A percentile compares a stretch with the other conserved stretches of the same genome.
These are phyloP conservation scores for Fusarium dlaminii DNA, from an alignment of 2,329 filamentous ascomycete species.

Conservation along the genomic window DNA sequence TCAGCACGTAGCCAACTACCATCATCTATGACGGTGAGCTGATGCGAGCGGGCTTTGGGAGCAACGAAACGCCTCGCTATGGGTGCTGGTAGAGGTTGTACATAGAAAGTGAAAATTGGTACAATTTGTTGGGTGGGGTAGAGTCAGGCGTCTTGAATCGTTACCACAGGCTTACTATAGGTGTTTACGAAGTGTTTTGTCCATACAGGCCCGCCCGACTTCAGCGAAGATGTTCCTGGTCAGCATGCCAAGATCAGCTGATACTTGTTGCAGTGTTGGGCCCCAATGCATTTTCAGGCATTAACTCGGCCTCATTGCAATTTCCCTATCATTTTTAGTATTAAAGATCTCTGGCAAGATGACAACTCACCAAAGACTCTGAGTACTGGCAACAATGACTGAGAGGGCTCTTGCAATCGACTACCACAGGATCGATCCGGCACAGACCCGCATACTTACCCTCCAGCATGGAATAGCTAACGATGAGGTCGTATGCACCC, in stretches of 20 bases:
- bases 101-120: too few species aligned
- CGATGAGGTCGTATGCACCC: not conserved
- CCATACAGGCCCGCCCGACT: not conserved
- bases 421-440: not conserved
- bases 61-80: too few species aligned
- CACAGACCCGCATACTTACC: not conserved
- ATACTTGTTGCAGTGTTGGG: not conserved
- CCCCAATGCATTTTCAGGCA: not conserved
- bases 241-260: not conserved
- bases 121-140: too few species aligned
- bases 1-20: too few species aligned
- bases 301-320: too few species aligned
- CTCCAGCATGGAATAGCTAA: fast-evolving
- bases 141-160: too few species aligned
- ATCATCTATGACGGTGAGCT: too few species aligned
- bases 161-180: not conserved
- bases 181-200: fast-evolving
- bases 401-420: not conserved
- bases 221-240: not conserved
- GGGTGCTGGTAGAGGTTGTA: too few species aligned
- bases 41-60: too few species aligned
- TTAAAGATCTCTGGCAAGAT: not conserved
- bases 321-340: not conserved
- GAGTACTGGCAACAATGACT: not conserved
- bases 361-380: not conserved